Percentiles rank a stretch among this genome's conserved stretches.
phyloP scores from a whole-genome alignment of 352 stramenopile genomes.

The Pythium periplocum region DNA sequence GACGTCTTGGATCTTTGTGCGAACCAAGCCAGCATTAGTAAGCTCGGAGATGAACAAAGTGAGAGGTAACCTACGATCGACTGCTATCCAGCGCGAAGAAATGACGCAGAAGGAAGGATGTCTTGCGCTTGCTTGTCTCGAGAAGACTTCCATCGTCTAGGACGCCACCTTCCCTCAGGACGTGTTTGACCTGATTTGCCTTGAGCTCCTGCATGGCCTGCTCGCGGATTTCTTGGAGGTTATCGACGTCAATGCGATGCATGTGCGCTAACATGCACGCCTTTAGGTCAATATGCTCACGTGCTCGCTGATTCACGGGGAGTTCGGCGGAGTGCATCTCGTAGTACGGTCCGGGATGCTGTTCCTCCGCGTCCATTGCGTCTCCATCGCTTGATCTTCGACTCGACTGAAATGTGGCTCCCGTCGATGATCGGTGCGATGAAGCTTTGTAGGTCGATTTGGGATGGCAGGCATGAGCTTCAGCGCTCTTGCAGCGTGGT shows the following conservation, averaged over 20 bases:
- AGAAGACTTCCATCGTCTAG: constrained; percentile 36
- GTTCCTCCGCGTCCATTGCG: too few species aligned
- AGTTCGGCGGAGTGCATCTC: constrained; percentile 5
- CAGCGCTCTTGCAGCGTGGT: constrained; percentile 25
- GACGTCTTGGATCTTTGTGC: background rate
- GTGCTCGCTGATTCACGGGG: constrained; percentile 20
- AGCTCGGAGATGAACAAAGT: too few species aligned
- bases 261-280: constrained; percentile 62
- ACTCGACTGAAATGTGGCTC: too few species aligned
- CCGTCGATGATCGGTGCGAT: too few species aligned
- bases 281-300: constrained; percentile 66
- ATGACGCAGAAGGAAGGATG: constrained; percentile 59
- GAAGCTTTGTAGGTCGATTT: too few species aligned
- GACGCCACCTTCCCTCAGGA: constrained; percentile 30
- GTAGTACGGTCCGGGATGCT: background rate
- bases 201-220: constrained; percentile 32
- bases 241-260: constrained; percentile 55
- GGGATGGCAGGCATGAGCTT: background rate
- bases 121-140: constrained; percentile 56
- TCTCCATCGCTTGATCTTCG: too few species aligned
- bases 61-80: too few species aligned
- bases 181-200: constrained; percentile 30
- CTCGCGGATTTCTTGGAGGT: constrained; percentile 38
- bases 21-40: too few species aligned
- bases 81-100: constrained; percentile 52